Evolutionary conservation across 208 protist species (phyloP).

Genomic region (Endotrypanum monterogeii): DNA sequence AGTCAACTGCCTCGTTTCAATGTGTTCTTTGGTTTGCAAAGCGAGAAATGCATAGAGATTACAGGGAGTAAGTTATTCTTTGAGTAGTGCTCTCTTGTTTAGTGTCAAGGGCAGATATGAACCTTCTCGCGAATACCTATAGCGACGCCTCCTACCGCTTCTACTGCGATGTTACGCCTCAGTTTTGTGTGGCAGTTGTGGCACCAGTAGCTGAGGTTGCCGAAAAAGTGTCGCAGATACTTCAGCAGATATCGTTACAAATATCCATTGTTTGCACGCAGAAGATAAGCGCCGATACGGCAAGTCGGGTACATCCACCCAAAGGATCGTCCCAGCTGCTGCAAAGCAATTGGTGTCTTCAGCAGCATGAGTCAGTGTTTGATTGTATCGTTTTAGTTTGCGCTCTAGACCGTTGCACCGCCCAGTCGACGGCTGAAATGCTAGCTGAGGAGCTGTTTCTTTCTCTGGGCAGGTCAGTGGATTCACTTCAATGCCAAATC

Average conservation of each 20-base stretch:
- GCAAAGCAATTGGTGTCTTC: slow-evolving; percentile 32
- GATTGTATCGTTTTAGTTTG: slow-evolving; percentile 31
- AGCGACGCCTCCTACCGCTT: slow-evolving; percentile 39
- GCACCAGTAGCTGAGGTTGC: slow-evolving; percentile 25
- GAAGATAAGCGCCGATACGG: slow-evolving; percentile 10
- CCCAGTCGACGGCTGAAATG: not conserved
- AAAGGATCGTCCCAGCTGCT: slow-evolving; percentile 12
- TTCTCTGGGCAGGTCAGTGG: slow-evolving; percentile 6
- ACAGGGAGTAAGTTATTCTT: not conserved
- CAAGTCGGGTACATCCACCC: slow-evolving; percentile 4
- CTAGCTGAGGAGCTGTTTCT: slow-evolving; percentile 29
- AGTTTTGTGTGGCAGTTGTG: slow-evolving; percentile 41
- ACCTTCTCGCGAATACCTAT: slow-evolving; percentile 45
- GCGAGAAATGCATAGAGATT: not conserved
- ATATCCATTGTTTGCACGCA: slow-evolving; percentile 17
- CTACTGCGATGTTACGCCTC: slow-evolving; percentile 40
- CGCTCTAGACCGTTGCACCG: slow-evolving; percentile 16
- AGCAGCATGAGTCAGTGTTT: slow-evolving; percentile 28
- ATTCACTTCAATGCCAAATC: slow-evolving; percentile 18
- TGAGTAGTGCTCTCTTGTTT: not conserved
- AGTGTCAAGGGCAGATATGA: slow-evolving; percentile 29
- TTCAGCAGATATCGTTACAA: slow-evolving; percentile 15
- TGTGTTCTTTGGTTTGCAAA: not conserved
- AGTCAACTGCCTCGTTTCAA: too few relatives aligned
- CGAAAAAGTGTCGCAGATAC: slow-evolving; percentile 26